Conservation (phyloP, 2,329 filamentous ascomycete genomes). For the Xylogone sp. region DNA sequence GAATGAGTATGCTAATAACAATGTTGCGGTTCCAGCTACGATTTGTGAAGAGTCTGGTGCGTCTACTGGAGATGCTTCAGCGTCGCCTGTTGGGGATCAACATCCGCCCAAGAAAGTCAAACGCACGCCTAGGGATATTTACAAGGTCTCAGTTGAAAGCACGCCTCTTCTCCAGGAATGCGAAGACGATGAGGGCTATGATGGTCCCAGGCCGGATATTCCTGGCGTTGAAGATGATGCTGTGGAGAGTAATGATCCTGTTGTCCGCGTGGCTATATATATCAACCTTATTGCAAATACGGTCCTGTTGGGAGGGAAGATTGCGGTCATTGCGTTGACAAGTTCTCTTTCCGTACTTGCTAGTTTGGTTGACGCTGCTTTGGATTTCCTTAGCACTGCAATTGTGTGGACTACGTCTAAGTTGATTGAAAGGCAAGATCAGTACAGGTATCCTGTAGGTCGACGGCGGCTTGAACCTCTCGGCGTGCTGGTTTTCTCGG, state of each 20-base stretch:
- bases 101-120: slow-evolving; percentile 54
- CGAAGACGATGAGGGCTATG: slow-evolving; percentile 41
- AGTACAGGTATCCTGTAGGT: slow-evolving; percentile 50
- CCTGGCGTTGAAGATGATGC: slow-evolving; percentile 70
- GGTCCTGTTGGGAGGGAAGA: slow-evolving; percentile 51
- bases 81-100: slow-evolving; percentile 29
- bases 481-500: slow-evolving; percentile 59
- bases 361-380: slow-evolving; percentile 56
- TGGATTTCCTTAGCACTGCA: slow-evolving; percentile 56
- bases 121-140: slow-evolving; percentile 81
- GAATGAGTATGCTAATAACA: slow-evolving; percentile 74
- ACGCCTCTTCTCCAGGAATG: slow-evolving; percentile 51
- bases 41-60: slow-evolving; percentile 65
- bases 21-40: slow-evolving; percentile 63
- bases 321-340: slow-evolving; percentile 50
- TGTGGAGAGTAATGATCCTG: slow-evolving; percentile 67
- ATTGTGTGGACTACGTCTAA: slow-evolving; percentile 59
- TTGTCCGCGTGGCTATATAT: slow-evolving; percentile 86
- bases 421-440: slow-evolving; percentile 44
- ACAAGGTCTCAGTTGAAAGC: slow-evolving; percentile 63
- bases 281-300: slow-evolving; percentile 59
- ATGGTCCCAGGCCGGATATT: slow-evolving; percentile 50
- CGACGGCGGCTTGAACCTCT: slow-evolving; percentile 54
- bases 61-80: slow-evolving; percentile 26
- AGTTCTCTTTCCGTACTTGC: slow-evolving; percentile 58